phyloP scores from a whole-genome alignment of 192 early-diverging fungal genomes.

The Entrophospora sp. region DNA sequence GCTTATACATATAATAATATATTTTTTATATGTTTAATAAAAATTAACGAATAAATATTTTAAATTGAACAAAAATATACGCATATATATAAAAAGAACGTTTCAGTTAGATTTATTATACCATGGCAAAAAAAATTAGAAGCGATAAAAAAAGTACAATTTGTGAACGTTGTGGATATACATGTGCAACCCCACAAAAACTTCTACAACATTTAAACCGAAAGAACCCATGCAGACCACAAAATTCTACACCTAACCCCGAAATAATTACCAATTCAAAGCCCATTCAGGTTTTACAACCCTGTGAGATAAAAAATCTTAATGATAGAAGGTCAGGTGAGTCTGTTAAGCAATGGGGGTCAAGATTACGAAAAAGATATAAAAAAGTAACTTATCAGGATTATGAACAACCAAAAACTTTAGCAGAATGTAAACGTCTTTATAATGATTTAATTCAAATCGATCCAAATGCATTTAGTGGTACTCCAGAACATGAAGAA shows the following conservation, averaged over 20 bases:
- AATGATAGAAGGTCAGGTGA: background rate
- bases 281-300: no score
- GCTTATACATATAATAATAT: no score
- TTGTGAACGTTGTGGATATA: background rate
- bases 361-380: background rate
- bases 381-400: background rate
- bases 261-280: no score
- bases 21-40: no score
- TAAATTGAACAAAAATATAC: no score
- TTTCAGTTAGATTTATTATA: background rate
- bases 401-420: background rate
- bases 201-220: background rate
- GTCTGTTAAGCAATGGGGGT: conserved; percentile 3
- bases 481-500: no score
- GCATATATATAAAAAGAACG: background rate
- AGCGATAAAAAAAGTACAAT: background rate
- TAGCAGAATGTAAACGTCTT: background rate
- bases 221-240: background rate
- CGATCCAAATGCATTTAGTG: background rate
- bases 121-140: background rate
- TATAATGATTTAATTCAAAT: background rate
- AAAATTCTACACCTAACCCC: background rate
- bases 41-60: no score
- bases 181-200: background rate
- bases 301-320: no score